These are phyloP conservation scores for Stagonosporopsis tanaceti DNA, from an alignment of 2,329 filamentous ascomycete species.

Conservation along the genomic window DNA sequence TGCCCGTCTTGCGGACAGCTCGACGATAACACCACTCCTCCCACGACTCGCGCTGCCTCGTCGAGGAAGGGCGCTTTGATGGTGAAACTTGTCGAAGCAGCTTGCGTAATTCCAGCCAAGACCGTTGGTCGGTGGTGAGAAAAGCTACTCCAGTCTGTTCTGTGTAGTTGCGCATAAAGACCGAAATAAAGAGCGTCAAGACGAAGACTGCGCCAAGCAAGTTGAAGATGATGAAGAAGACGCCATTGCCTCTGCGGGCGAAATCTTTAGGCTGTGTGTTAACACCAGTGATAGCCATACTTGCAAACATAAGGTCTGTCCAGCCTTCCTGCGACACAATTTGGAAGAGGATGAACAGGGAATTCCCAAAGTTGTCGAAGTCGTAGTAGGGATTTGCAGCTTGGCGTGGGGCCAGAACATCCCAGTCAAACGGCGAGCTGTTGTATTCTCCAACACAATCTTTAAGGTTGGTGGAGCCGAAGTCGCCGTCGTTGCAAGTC, in stretches of 20 bases:
- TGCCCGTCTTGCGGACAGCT: conserved; percentile 91
- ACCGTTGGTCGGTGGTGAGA: conserved; percentile 92
- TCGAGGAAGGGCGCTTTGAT: conserved; percentile 87
- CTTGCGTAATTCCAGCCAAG: conserved; percentile 95
- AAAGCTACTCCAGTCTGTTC: conserved; percentile 98
- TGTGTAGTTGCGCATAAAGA: conserved; percentile 99
- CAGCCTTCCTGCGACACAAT: conserved; percentile 99
- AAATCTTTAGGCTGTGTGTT: conserved; percentile 76
- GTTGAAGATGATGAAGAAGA: conserved; percentile 98
- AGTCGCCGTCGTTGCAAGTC: conserved; percentile 76
- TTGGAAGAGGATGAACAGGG: conserved; percentile 95
- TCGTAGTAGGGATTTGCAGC: conserved; percentile 84
- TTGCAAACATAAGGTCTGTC: conserved; percentile 88
- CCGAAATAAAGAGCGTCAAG: conserved; percentile 94
- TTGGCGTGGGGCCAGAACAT: conserved; percentile 81
- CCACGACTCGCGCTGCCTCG: conserved; percentile 75
- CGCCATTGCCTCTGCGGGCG: conserved; percentile 79
- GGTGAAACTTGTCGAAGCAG: conserved; percentile 90
- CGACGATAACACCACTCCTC: conserved; percentile 95
- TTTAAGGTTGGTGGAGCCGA: conserved; percentile 65
- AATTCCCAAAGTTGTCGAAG: conserved; percentile 94
- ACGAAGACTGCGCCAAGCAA: conserved; percentile 95
- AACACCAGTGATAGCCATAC: conserved; percentile 80
- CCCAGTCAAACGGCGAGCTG: conserved; percentile 82
- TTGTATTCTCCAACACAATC: conserved; percentile 87